Percentiles rank a stretch among this genome's conserved stretches.
Evolutionary conservation across 768 basidiomycete genomes (phyloP).

Genomic region (Suillus subaureus): DNA sequence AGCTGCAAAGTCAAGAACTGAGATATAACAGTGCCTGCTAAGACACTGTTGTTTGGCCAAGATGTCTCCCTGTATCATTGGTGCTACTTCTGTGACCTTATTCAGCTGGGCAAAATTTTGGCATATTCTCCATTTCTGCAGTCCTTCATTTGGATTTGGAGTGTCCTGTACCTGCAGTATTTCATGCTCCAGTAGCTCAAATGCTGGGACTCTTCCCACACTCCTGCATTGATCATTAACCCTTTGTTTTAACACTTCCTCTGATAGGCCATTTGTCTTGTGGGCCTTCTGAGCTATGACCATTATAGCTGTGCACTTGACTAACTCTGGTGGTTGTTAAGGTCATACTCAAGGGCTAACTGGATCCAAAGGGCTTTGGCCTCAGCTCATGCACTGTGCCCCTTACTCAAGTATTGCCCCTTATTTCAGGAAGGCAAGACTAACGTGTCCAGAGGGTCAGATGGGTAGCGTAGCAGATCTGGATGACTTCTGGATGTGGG

Average conservation of each 20-base stretch:
- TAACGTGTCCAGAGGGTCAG: too few species aligned
- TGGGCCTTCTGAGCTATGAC: background rate
- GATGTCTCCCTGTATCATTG: conserved; percentile 27
- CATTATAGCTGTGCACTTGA: too few species aligned
- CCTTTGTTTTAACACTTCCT: conserved; percentile 16
- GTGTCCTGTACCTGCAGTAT: background rate
- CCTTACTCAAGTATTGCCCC: too few species aligned
- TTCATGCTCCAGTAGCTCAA: background rate
- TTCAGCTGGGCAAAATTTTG: conserved; percentile 28
- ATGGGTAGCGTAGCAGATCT: too few species aligned
- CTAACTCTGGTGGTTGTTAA: too few species aligned
- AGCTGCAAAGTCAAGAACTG: conserved; percentile 23
- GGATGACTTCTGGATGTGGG: too few species aligned
- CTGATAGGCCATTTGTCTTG: background rate
- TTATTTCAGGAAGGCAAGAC: too few species aligned
- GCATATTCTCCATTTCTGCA: conserved; percentile 12
- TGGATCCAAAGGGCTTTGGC: too few species aligned
- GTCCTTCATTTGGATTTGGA: conserved; percentile 19
- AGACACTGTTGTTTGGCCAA: conserved; percentile 19
- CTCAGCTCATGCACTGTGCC: too few species aligned
- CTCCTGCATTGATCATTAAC: conserved; percentile 9
- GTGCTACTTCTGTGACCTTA: conserved; percentile 18
- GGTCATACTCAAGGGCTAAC: too few species aligned
- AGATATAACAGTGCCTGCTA: conserved; percentile 17
- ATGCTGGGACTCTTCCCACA: background rate